These are phyloP conservation scores for Mucuna pruriens DNA, from an alignment of 306 rosid genomes.

Conservation along the genomic window DNA sequence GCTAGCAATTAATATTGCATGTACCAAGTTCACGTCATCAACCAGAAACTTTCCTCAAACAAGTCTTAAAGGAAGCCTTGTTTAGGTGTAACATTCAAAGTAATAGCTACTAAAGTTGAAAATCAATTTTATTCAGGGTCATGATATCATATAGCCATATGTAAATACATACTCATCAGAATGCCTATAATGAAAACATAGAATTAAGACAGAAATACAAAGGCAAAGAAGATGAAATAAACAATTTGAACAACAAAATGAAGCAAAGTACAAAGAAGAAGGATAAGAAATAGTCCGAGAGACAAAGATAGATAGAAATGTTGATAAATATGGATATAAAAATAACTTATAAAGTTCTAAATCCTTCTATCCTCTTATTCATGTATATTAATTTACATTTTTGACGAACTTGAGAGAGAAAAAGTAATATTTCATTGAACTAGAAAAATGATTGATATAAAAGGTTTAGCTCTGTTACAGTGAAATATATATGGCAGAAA, in stretches of 20 bases:
- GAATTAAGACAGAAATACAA: not conserved
- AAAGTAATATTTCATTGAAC: too few relatives aligned
- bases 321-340: not conserved
- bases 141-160: not conserved
- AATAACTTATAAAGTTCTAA: not conserved
- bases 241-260: not conserved
- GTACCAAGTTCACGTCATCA: not conserved
- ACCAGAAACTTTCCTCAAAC: not conserved
- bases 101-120: not conserved
- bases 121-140: not conserved
- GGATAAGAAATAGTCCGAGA: constrained; percentile 1
- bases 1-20: not conserved
- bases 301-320: not conserved
- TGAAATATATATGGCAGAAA: too few relatives aligned
- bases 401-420: too few relatives aligned
- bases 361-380: not conserved
- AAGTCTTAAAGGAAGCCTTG: not conserved
- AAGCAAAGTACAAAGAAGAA: not conserved
- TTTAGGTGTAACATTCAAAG: not conserved
- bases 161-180: not conserved
- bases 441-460: too few relatives aligned
- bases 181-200: not conserved
- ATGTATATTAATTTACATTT: not conserved
- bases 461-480: too few relatives aligned
- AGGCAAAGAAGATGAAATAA: not conserved